Base-by-base conservation (phyloP, 208 protist species). In the Balamuthia mandrillaris region DNA sequence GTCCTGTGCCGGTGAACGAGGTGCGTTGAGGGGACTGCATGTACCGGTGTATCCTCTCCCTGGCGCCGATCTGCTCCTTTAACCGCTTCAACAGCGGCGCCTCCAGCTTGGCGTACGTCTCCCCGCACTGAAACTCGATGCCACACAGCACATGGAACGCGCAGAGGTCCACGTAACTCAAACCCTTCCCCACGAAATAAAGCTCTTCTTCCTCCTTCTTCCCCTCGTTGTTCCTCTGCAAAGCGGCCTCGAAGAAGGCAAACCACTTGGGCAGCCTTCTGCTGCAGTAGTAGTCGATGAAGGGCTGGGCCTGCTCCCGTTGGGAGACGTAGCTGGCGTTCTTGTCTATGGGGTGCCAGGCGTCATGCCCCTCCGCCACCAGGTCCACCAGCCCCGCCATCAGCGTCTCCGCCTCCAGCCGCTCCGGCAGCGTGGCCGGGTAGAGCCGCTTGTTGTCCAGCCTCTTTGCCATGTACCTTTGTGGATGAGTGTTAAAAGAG, bases 391-490 rank as follows among this genome's bases (percentile, higher is more conserved):
- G 33, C 18, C 60, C 60, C 18, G 60, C 60, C 60, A 68, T 6
- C 7, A 68, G 60, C 60, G 42, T 37, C 24, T 68, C 12, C 7
- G 60, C 60, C 60, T 68, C 33, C 3, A 24, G 42, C 7, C 60
- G 60, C 33, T 68, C 60, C 7, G 33, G 60, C 60, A 44, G 9
- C 16, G 35, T 6, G 18, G 9, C 3, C 12, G 60, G 60, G 33
- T 68, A 68, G 12, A 68, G 60, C 4, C 18, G 16, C 12, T 35
- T 35, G n/a, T 35, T 35, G 24, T 3, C 21, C 29, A 68, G 60
- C 60, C 21, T 68, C 60, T 68, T 68, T 5, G 60, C 60, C 60
- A 68, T 68, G 60, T 68, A 68, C 10, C 60, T 68, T n/a, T n/a
- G n/a, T n/a, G n/a, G n/a, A n/a, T n/a, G n/a, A n/a, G n/a, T n/a